These are phyloP conservation scores for Lojkania enalia DNA, from an alignment of 2,329 filamentous ascomycete species.

Conservation along the genomic window DNA sequence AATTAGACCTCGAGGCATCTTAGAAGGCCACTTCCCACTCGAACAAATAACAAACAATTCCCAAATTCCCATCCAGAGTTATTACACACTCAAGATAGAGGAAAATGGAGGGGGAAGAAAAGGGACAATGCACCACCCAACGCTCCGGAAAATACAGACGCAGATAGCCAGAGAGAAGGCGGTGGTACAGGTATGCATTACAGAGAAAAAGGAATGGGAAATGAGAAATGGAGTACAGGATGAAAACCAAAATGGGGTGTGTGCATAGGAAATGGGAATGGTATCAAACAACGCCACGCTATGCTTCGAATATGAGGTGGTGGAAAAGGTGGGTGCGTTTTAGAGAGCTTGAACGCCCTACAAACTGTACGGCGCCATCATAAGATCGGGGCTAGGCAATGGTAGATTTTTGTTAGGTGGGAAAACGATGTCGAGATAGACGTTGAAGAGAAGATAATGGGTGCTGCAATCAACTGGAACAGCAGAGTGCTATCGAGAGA, in stretches of 20 bases:
- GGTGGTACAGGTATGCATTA: conserved; percentile 10
- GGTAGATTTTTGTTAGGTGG: no score
- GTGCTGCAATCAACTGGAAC: no score
- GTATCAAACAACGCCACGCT: conserved; percentile 45
- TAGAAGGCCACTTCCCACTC: no score
- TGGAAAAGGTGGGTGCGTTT: conserved; percentile 1
- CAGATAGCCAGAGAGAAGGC: conserved; percentile 14
- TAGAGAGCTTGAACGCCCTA: no score
- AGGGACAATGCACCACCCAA: conserved; percentile 1
- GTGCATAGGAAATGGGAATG: conserved; percentile 17
- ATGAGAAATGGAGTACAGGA: conserved; percentile 4
- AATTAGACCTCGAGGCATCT: no score
- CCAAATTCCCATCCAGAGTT: no score
- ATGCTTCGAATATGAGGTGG: conserved; percentile 29
- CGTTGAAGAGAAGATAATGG: no score
- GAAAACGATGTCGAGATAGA: no score
- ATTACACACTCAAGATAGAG: neutral
- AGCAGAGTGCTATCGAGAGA: no score
- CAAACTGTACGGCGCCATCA: neutral
- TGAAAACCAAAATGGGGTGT: conserved; percentile 4
- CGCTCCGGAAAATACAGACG: conserved; percentile 20
- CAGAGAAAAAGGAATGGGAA: neutral
- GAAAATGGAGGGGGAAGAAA: neutral
- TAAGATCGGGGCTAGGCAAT: neutral
- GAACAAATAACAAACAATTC: no score